phyloP scores from a whole-genome alignment of 2,329 filamentous ascomycete genomes.

The Xylariales sp. region DNA sequence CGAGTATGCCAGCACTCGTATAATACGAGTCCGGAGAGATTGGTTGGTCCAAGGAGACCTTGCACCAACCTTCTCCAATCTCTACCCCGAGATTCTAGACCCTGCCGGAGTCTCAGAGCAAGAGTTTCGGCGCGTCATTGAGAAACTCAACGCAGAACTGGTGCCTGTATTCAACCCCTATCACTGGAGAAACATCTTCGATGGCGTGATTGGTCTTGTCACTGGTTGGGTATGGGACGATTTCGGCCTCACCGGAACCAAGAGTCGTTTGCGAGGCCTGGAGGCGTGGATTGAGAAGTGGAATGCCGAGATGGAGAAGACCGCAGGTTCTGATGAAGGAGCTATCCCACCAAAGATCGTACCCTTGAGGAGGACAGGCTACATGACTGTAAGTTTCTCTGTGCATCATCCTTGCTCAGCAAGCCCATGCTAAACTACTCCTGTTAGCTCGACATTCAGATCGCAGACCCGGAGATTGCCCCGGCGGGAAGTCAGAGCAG shows the following conservation, averaged over 20 bases:
- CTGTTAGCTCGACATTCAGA: slow-evolving; percentile 72
- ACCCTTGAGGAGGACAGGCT: slow-evolving; percentile 75
- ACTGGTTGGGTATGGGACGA: slow-evolving; percentile 98
- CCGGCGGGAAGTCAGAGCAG: slow-evolving; percentile 44
- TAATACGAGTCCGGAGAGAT: slow-evolving; percentile 87
- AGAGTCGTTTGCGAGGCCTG: slow-evolving; percentile 63
- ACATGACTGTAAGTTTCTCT: slow-evolving; percentile 65
- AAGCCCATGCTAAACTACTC: slow-evolving; percentile 16
- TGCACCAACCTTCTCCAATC: slow-evolving; percentile 87
- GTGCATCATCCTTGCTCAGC: not conserved
- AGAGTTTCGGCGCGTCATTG: slow-evolving; percentile 78
- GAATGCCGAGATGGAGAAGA: slow-evolving; percentile 69
- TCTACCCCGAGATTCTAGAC: slow-evolving; percentile 94
- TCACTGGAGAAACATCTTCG: slow-evolving; percentile 70
- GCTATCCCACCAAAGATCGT: slow-evolving; percentile 65
- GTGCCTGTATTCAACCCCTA: slow-evolving; percentile 77
- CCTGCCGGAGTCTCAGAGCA: slow-evolving; percentile 76
- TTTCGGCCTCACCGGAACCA: slow-evolving; percentile 70
- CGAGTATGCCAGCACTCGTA: slow-evolving; percentile 73
- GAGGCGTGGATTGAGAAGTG: slow-evolving; percentile 83
- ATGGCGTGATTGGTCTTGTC: slow-evolving; percentile 71
- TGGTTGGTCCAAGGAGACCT: slow-evolving; percentile 88
- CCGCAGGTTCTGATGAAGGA: slow-evolving; percentile 44
- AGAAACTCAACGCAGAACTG: slow-evolving; percentile 76
- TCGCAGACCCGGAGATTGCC: slow-evolving; percentile 71